Evolutionary conservation across 495 filamentous ascomycete species (phyloP), one percentile per base, ranked within the genome.

Genomic region (Aspergillus cristatus): DNA sequence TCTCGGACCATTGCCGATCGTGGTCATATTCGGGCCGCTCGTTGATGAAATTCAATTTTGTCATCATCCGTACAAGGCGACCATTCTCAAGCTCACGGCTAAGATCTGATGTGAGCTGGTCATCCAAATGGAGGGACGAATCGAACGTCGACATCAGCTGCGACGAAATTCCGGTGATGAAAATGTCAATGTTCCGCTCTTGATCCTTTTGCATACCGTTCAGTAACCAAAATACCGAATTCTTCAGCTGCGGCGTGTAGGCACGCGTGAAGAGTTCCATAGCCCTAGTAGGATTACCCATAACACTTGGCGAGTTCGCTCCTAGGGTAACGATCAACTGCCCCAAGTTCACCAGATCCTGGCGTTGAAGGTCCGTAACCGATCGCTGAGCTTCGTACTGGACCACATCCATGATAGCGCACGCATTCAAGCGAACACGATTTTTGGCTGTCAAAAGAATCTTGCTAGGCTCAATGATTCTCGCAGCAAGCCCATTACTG

Each of bases 281-380:
- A 1, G 77, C 68, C 54, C 75, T 71, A 38, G 69, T 56, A 51
- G 65, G 57, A 60, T 78, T 71, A 41, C 77, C 62, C 61, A 70
- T 56, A 47, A 77, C 52, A 41, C 53, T 58, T 1, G 70, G 69
- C 34, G 75, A 78, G 42, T 79, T 78, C 18, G 76, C 78, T 8
- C 82, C 86, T 39, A 98, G 62, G 35, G 76, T 74, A 13, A 97
- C 68, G 18, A 97, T 80, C 22, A 96, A 66, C 32, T 79, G 79
- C 25, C 93, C 93, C 32, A 97, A 82, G 36, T 83, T 80, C 41
- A 79, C 62, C n/a, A 98, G 72, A 55, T 98, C 91, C 42, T 89
- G 83, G 35, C 81, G 76, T 49, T 98, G 91, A 2, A 89, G 70
- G 18, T 97, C 87, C 14, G 70, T 53, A 4, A 90, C 44, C 5